Evolutionary conservation across 1,139 yeast genomes (phyloP).

Genomic region (Diutina sp.): DNA sequence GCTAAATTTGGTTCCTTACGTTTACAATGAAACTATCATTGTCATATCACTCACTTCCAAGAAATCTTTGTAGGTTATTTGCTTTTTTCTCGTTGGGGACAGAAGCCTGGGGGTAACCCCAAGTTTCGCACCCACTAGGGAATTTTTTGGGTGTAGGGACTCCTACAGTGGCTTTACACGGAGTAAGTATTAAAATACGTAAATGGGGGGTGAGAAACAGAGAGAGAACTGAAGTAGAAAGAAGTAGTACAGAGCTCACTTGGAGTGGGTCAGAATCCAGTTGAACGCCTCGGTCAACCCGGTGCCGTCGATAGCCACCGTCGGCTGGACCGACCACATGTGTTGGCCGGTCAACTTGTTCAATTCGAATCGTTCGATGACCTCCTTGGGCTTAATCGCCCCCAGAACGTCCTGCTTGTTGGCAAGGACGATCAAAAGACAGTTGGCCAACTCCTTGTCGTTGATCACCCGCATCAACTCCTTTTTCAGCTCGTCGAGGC

Average conservation of each 20-base stretch:
- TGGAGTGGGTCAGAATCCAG: conserved; percentile 58
- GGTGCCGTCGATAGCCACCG: conserved; percentile 64
- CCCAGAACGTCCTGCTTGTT: conserved; percentile 76
- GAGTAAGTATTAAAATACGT: neutral
- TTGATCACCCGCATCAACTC: conserved; percentile 68
- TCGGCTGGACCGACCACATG: conserved; percentile 66
- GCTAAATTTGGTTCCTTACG: too few relatives aligned
- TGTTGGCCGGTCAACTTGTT: conserved; percentile 42
- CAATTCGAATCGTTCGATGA: conserved; percentile 47
- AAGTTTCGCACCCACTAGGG: too few relatives aligned
- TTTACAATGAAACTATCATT: too few relatives aligned
- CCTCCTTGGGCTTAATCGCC: conserved; percentile 52
- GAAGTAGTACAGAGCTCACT: conserved; percentile 8
- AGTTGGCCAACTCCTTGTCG: conserved; percentile 72
- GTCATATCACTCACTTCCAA: too few relatives aligned
- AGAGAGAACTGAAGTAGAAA: neutral
- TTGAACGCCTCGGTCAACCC: conserved; percentile 64
- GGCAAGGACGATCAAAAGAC: conserved; percentile 73
- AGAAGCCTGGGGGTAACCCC: too few relatives aligned
- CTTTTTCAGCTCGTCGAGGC: conserved; percentile 68
- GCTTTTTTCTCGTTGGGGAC: too few relatives aligned
- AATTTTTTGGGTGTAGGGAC: too few relatives aligned
- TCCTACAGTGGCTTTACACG: neutral
- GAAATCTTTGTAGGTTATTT: too few relatives aligned
- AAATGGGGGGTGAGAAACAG: neutral